A percentile compares a stretch with the other conserved stretches of the same genome.
These are phyloP conservation scores for Zymoseptoria passerinii DNA, from an alignment of 2,329 filamentous ascomycete species.

Conservation along the genomic window DNA sequence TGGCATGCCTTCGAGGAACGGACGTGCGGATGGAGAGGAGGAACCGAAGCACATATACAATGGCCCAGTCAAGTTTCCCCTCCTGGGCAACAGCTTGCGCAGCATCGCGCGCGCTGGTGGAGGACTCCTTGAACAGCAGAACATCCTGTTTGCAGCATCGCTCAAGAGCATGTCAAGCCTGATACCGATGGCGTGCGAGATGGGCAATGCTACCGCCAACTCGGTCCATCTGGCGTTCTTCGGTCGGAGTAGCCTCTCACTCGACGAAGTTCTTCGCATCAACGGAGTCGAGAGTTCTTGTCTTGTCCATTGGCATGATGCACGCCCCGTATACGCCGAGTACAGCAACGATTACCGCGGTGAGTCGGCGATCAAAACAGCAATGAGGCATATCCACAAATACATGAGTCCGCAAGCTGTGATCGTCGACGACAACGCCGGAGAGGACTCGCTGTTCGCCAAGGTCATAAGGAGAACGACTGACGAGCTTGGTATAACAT, in stretches of 20 bases:
- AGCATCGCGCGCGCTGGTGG: conserved; percentile 49
- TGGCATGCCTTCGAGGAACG: conserved; percentile 16
- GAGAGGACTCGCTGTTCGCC: conserved; percentile 63
- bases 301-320: conserved; percentile 58
- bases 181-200: conserved; percentile 77
- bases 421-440: conserved; percentile 58
- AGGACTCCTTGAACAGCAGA: conserved; percentile 48
- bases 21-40: conserved; percentile 13
- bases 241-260: conserved; percentile 60
- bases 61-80: conserved; percentile 61
- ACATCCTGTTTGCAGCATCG: conserved; percentile 72
- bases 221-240: conserved; percentile 76
- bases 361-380: conserved; percentile 54
- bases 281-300: conserved; percentile 71
- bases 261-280: conserved; percentile 62
- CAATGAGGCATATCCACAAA: conserved; percentile 60
- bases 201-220: conserved; percentile 61
- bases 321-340: conserved; percentile 62
- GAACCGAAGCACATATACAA: conserved; percentile 47
- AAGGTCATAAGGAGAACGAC: conserved; percentile 51
- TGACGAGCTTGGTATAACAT: conserved; percentile 44
- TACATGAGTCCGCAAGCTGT: conserved; percentile 72
- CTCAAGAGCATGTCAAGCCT: conserved; percentile 64
- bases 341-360: conserved; percentile 64
- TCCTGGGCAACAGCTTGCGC: conserved; percentile 56